phyloP scores from a whole-genome alignment of 2,329 filamentous ascomycete genomes.

The Colletotrichum orchidophilum region DNA sequence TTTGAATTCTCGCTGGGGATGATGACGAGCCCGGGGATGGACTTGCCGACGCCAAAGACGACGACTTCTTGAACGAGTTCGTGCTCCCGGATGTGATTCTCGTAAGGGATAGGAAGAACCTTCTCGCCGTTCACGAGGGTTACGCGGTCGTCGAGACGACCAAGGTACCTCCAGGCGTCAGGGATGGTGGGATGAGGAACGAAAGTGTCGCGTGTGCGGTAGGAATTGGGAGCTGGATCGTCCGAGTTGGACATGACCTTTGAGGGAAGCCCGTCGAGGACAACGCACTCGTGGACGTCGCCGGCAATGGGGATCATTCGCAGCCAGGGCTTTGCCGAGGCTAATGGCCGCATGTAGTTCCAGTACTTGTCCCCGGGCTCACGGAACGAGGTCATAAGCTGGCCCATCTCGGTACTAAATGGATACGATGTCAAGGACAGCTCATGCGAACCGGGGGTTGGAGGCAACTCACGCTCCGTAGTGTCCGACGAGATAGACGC shows the following conservation, averaged over 20 bases:
- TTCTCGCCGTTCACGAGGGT: conserved; percentile 59
- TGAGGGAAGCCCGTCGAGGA: conserved; percentile 48
- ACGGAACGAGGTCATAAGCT: conserved; percentile 64
- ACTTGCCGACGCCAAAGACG: conserved; percentile 64
- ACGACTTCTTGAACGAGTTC: conserved; percentile 63
- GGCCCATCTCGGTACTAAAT: conserved; percentile 63
- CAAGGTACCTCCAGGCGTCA: conserved; percentile 55
- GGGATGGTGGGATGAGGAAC: conserved; percentile 50
- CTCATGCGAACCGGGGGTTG: no score
- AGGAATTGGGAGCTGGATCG: conserved; percentile 52
- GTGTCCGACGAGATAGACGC: conserved; percentile 59
- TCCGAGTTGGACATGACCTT: conserved; percentile 51
- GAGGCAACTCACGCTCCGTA: conserved; percentile 55
- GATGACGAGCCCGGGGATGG: conserved; percentile 62
- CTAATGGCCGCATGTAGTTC: conserved; percentile 61
- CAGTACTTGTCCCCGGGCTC: conserved; percentile 60
- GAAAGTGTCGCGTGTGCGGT: conserved; percentile 56
- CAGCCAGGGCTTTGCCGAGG: conserved; percentile 51
- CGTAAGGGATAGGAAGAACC: conserved; percentile 55
- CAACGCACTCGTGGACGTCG: conserved; percentile 47
- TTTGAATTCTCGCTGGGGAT: conserved; percentile 57
- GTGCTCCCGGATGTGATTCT: conserved; percentile 63
- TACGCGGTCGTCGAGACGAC: conserved; percentile 55
- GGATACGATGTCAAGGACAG: not conserved
- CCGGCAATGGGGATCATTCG: conserved; percentile 44